Percentiles rank a stretch among this genome's conserved stretches.
These are phyloP conservation scores for Coemansia aciculifera DNA, from an alignment of 192 early-diverging fungal species.

Conservation along the genomic window DNA sequence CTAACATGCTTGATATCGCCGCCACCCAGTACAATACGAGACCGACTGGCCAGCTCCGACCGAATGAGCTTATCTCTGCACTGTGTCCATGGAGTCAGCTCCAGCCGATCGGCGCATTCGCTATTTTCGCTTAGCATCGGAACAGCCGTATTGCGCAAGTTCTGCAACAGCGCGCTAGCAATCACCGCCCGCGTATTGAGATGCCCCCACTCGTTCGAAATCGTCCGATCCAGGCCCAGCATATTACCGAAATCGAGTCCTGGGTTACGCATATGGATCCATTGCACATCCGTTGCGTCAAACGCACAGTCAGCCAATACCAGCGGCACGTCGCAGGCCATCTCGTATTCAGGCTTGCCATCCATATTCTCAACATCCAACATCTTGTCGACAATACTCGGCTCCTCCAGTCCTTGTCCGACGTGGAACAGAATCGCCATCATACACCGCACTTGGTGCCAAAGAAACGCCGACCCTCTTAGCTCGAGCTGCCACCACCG, in stretches of 20 bases:
- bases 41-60: slow-evolving; percentile 9
- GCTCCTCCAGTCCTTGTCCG: slow-evolving; percentile 76
- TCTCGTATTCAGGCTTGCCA: slow-evolving; percentile 85
- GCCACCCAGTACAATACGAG: slow-evolving; percentile 26
- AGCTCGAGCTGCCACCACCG: slow-evolving; percentile 68
- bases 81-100: slow-evolving; percentile 21
- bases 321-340: slow-evolving; percentile 89
- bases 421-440: slow-evolving; percentile 86
- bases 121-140: slow-evolving; percentile 1
- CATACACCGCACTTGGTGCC: slow-evolving; percentile 99
- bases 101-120: background rate
- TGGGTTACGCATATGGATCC: slow-evolving; percentile 58
- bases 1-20: slow-evolving; percentile 26
- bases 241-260: slow-evolving; percentile 30
- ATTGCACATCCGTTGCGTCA: slow-evolving; percentile 55
- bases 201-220: slow-evolving; percentile 29
- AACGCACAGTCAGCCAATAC: slow-evolving; percentile 88
- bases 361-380: slow-evolving; percentile 64
- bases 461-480: slow-evolving; percentile 87
- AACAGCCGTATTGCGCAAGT: slow-evolving; percentile 19
- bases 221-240: slow-evolving; percentile 25
- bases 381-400: slow-evolving; percentile 66
- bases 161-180: slow-evolving; percentile 44
- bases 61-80: slow-evolving; percentile 12
- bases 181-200: slow-evolving; percentile 43